These are phyloP conservation scores for Pseudogymnoascus sp. DNA, from an alignment of 2,329 filamentous ascomycete species.

Conservation along the genomic window DNA sequence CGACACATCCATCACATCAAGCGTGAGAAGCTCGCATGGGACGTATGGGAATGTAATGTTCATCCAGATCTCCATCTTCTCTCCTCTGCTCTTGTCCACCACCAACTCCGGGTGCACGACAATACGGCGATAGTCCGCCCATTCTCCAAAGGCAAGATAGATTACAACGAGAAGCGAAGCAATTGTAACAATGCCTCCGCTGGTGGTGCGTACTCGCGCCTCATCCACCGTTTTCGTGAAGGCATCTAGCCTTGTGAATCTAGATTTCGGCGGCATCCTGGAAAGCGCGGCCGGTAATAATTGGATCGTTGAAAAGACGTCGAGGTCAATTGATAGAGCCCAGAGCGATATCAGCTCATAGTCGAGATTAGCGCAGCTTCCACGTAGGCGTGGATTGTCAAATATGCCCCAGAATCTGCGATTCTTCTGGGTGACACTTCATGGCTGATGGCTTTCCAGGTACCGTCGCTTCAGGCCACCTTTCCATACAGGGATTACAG, in stretches of 20 bases:
- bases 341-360: slow-evolving; percentile 1
- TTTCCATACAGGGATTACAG: neutral
- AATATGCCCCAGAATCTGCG: slow-evolving; percentile 1
- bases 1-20: slow-evolving; percentile 98
- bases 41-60: slow-evolving; percentile 93
- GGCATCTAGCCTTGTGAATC: slow-evolving; percentile 94
- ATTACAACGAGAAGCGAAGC: slow-evolving; percentile 79
- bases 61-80: slow-evolving; percentile 98
- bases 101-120: slow-evolving; percentile 85
- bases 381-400: slow-evolving; percentile 4
- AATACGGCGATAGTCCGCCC: slow-evolving; percentile 82
- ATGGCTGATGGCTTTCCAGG: neutral
- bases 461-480: slow-evolving; percentile 4
- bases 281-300: neutral
- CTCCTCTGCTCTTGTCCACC: slow-evolving; percentile 93
- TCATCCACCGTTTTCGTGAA: slow-evolving; percentile 99
- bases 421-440: neutral
- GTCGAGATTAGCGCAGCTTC: neutral
- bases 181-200: slow-evolving; percentile 90
- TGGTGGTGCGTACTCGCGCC: slow-evolving; percentile 90
- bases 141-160: slow-evolving; percentile 90
- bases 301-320: neutral
- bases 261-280: slow-evolving; percentile 80
- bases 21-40: slow-evolving; percentile 88
- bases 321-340: slow-evolving; percentile 1